phyloP scores from a whole-genome alignment of 176 grass and related monocot genomes.

The Eremochloa ophiuroides region DNA sequence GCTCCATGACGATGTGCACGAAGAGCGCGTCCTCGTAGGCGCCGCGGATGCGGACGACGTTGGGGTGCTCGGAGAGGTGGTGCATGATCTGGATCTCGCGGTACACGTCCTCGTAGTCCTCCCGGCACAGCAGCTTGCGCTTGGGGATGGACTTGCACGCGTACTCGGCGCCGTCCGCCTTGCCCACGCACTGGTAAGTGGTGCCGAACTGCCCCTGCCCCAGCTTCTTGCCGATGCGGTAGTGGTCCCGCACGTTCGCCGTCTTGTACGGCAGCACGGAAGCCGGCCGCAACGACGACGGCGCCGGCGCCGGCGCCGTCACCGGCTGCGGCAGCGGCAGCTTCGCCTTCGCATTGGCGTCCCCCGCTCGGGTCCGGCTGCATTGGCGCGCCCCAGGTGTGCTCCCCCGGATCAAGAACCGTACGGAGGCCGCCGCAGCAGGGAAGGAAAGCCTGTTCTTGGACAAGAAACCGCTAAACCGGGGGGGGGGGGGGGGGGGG shows the following conservation, averaged over 20 bases:
- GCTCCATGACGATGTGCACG: slow-evolving; percentile 97
- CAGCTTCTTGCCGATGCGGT: slow-evolving; percentile 92
- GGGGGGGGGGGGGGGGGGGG: no score
- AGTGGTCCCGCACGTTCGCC: slow-evolving; percentile 84
- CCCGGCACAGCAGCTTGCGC: slow-evolving; percentile 88
- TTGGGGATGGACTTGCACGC: slow-evolving; percentile 99
- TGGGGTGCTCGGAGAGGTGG: slow-evolving; percentile 84
- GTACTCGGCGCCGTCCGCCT: slow-evolving; percentile 66
- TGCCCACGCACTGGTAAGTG: slow-evolving; percentile 81
- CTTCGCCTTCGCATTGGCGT: slow-evolving; percentile 33
- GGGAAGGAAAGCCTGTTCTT: neutral
- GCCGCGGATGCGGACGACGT: slow-evolving; percentile 83
- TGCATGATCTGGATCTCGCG: slow-evolving; percentile 99
- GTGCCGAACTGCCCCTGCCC: slow-evolving; percentile 96
- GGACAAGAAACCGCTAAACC: slow-evolving; percentile 17
- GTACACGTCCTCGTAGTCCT: slow-evolving; percentile 88
- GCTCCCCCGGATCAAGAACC: slow-evolving; percentile 27
- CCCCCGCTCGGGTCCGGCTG: slow-evolving; percentile 43
- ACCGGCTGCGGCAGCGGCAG: slow-evolving; percentile 6
- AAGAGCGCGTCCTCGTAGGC: slow-evolving; percentile 92
- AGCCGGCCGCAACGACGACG: slow-evolving; percentile 40
- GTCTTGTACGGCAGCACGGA: slow-evolving; percentile 93
- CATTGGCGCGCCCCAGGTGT: slow-evolving; percentile 32
- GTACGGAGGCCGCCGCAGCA: neutral
- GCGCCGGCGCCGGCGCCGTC: neutral